Percentiles rank a stretch among this genome's conserved stretches.
These are phyloP conservation scores for Ascochyta clinopodiicola DNA, from an alignment of 2,329 filamentous ascomycete species.

Conservation along the genomic window DNA sequence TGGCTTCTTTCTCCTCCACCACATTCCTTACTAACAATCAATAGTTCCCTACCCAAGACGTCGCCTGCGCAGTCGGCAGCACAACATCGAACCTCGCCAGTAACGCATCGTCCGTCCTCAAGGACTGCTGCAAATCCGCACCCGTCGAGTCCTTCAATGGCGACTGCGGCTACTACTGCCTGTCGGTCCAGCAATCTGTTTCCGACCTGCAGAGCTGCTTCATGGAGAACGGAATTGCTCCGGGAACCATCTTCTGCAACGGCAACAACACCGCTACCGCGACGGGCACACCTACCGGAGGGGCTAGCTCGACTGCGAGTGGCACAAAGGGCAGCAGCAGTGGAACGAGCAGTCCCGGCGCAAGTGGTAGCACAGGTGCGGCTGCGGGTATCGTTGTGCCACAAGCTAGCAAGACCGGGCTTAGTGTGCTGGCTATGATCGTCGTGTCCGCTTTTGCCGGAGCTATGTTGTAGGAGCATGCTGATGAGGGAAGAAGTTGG, in stretches of 20 bases:
- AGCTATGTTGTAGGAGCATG: slow-evolving; percentile 29
- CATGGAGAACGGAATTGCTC: slow-evolving; percentile 32
- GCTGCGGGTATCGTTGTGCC: slow-evolving; percentile 20
- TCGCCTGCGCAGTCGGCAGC: slow-evolving; percentile 39
- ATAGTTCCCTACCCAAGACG: slow-evolving; percentile 35
- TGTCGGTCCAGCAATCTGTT: slow-evolving; percentile 35
- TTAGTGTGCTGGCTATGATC: slow-evolving; percentile 39
- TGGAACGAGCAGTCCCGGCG: slow-evolving; percentile 8
- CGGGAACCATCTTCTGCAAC: slow-evolving; percentile 35
- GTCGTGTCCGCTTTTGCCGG: slow-evolving; percentile 37
- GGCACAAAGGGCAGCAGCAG: slow-evolving; percentile 11
- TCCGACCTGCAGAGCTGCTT: slow-evolving; percentile 38
- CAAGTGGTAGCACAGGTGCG: slow-evolving; percentile 22
- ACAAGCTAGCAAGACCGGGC: slow-evolving; percentile 37
- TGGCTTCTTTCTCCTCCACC: too few relatives aligned
- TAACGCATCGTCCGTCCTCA: slow-evolving; percentile 34
- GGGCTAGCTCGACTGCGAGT: slow-evolving; percentile 19
- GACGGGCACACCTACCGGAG: slow-evolving; percentile 28
- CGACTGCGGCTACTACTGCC: slow-evolving; percentile 41
- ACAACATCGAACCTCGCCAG: slow-evolving; percentile 26
- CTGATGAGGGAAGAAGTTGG: neutral
- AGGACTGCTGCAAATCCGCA: slow-evolving; percentile 41
- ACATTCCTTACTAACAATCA: neutral
- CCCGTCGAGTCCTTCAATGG: slow-evolving; percentile 39
- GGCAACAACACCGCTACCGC: slow-evolving; percentile 35